Percentiles rank a stretch among this genome's conserved stretches.
Evolutionary conservation across 1,284 basidiomycete species (phyloP).

Genomic region (Sutorius eximius): DNA sequence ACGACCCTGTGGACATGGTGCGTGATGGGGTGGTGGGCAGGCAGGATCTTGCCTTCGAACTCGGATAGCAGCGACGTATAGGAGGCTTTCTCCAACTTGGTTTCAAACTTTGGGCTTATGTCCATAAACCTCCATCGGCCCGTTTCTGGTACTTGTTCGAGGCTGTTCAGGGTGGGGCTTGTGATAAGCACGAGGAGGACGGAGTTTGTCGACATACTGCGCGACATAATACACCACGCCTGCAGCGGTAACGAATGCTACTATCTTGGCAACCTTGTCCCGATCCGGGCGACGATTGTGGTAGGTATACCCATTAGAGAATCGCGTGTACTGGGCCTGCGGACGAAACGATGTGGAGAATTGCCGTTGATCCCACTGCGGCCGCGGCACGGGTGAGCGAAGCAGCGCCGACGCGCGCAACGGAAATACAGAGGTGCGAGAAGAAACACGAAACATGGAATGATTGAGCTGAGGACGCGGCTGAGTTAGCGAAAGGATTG

Average conservation of each 20-base stretch:
- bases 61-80: constrained; percentile 55
- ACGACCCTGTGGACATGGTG: constrained; percentile 71
- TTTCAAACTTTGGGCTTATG: constrained; percentile 60
- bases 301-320: constrained; percentile 19
- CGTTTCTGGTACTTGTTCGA: constrained; percentile 81
- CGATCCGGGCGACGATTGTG: constrained; percentile 4
- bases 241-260: constrained; percentile 22
- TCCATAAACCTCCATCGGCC: constrained; percentile 87
- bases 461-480: not conserved
- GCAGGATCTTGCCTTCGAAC: constrained; percentile 61
- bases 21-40: constrained; percentile 66
- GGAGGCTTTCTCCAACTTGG: constrained; percentile 50
- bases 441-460: not conserved
- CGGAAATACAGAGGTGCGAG: not conserved
- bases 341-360: constrained; percentile 26
- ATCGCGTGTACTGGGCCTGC: constrained; percentile 30
- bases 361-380: constrained; percentile 8
- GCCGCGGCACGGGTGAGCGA: not conserved
- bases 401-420: not conserved
- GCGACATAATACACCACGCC: constrained; percentile 32
- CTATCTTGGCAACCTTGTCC: constrained; percentile 16
- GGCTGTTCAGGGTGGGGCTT: constrained; percentile 40
- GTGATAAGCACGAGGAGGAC: not conserved
- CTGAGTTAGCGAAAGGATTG: constrained; percentile 2
- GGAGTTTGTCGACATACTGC: constrained; percentile 22